Base-by-base conservation (phyloP, 805 yeast species). In the Pichia scutulata region DNA sequence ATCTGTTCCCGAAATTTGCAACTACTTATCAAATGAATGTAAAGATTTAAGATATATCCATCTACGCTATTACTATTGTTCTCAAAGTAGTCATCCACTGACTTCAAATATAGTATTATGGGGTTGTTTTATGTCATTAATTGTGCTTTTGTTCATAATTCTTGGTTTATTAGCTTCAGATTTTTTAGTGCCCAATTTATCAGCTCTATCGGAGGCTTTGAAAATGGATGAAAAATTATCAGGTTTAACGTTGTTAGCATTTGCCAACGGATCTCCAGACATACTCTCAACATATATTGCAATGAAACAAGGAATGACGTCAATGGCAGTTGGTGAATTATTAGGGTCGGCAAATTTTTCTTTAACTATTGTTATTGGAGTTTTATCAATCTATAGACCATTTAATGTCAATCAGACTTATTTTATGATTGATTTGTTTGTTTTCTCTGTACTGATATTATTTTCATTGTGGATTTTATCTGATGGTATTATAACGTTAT, bases 181-280 rank as follows among this genome's bases (percentile, higher is more conserved):
- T 62, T 87, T 75, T 60, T 67, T 92, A 43, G 84, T 95, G 41
- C 95, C 96, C 1, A 89, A 87, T 55, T 66, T 90, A 26, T 76
- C 82, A 43, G 72, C 80, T 19, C 73, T 90, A 16, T 82, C 97
- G 0, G 70, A 71, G 14, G 63, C 75, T 16, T 66, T 89, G 10
- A 75, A 79, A 9, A 66, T 92, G 46, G 79, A 90, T 18, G 93
- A 88, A 52, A 80, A 86, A 51, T 68, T 90, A 19, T 82, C 93
- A 13, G 98, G 98, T 0, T 75, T 92, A 56, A 90, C 97, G 0
- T 69, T 92, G 22, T 70, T 93, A 47, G 96, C 98, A 0, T 74
- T 92, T 53, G 98, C 97, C 0, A 92, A 92, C 66, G 95, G 96
- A 3, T 76, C 95, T 0, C 96, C 97, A 0, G 99, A 92, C 64